Base-by-base conservation (phyloP, 345 rosid species). In the Lepidium sativum region DNA sequence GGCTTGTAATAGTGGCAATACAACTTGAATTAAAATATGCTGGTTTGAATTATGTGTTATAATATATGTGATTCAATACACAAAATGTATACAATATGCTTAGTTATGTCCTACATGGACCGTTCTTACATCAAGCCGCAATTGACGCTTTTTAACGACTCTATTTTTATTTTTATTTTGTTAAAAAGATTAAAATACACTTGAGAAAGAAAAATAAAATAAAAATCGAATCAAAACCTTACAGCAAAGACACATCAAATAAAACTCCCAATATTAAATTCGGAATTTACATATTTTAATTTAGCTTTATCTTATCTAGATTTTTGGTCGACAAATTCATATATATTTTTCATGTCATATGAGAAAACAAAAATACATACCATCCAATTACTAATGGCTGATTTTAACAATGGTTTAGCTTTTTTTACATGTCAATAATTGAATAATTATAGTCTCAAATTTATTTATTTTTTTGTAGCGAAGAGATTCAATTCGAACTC, bases 91-190 rank as follows among this genome's bases (percentile, higher is more conserved):
- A 37, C 23, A 11, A 15, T 14, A 23, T 45, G 52, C 20, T 54
- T 39, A 31, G 17, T 39, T 29, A 14, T 64, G 70, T 57, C 60
- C 66, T 72, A 64, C 65, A 29, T 59, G 42, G 53, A 63, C 65
- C 53, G 14, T 55, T 63, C 70, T 54, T 54, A 15, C 51, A 38
- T 63, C 64, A 54, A 62, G 64, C 70, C 75, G 75, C 65, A 71
- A 63, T 71, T 72, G 61, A 57, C 76, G 76, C 71, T 49, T 57
- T 71, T 25, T 25, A 25, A 25, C 29, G 29, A 25, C 29, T 4
- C 5, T 25, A 25, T 25, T 25, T 25, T 25, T 25, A 25, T 25
- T 25, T 25, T 25, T 25, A 4, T 25, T 25, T 25, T 25, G 6
- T 25, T 25, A 25, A 25, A 25, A 25, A 25, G 29, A 25, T 52